phyloP scores from a whole-genome alignment of 768 basidiomycete genomes.

The Neoboletus magnificus region DNA sequence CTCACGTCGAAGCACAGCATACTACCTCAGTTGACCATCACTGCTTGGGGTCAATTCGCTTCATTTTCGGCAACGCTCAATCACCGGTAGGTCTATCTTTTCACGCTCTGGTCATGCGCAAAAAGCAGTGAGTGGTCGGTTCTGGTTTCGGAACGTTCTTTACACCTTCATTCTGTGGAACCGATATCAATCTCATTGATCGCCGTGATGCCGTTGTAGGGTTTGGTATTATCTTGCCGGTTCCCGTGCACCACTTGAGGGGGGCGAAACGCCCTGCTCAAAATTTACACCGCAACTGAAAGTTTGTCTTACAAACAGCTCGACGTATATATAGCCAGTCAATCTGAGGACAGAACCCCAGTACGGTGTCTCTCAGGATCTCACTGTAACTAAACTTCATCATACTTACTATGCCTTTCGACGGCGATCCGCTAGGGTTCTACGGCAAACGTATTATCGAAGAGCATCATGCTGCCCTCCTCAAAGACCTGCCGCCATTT shows the following conservation, averaged over 20 bases:
- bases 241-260: not conserved
- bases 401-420: conserved; percentile 8
- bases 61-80: not conserved
- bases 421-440: conserved; percentile 17
- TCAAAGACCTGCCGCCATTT: not conserved
- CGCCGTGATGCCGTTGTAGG: not conserved
- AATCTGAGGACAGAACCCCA: not conserved
- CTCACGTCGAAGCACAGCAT: not conserved
- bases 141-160: not conserved
- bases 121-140: not conserved
- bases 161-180: not conserved
- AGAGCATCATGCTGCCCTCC: conserved; percentile 7
- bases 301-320: not conserved
- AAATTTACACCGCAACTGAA: not conserved
- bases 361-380: not conserved
- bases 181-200: not conserved
- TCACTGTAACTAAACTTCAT: not conserved
- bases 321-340: not conserved
- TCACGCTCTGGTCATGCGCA: not conserved
- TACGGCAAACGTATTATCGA: conserved; percentile 15
- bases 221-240: not conserved
- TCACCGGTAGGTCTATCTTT: not conserved
- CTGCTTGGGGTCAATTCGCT: not conserved
- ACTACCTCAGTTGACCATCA: no score
- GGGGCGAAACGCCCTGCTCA: not conserved